A percentile compares a stretch with the other conserved stretches of the same genome.
Evolutionary conservation across 2,329 filamentous ascomycete species (phyloP).

Genomic region (Grosmannia penicillata): DNA sequence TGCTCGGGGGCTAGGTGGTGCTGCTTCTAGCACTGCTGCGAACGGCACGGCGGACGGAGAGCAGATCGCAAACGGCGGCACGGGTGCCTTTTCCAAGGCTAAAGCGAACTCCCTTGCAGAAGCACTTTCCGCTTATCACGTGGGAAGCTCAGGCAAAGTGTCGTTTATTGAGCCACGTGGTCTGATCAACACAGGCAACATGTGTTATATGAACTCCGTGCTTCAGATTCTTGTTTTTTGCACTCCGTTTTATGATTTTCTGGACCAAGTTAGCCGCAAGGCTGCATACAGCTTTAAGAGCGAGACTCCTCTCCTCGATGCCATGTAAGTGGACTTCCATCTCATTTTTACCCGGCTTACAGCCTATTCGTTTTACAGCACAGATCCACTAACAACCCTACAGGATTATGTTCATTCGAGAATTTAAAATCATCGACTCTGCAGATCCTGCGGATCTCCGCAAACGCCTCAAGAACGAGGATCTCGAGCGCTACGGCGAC

Average conservation of each 20-base stretch:
- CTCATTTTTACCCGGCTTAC: background rate
- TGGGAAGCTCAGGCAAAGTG: slow-evolving; percentile 49
- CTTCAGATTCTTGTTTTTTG: slow-evolving; percentile 93
- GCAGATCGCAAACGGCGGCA: slow-evolving; percentile 12
- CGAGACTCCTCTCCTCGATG: slow-evolving; percentile 83
- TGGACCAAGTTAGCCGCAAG: slow-evolving; percentile 73
- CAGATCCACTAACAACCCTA: background rate
- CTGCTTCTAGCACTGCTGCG: slow-evolving; percentile 9
- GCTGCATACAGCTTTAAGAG: slow-evolving; percentile 88
- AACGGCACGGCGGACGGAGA: slow-evolving; percentile 14
- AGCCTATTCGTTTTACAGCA: background rate
- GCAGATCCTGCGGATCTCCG: slow-evolving; percentile 59
- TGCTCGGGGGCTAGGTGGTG: slow-evolving; percentile 13
- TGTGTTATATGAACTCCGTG: slow-evolving; percentile 99
- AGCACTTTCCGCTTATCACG: slow-evolving; percentile 58
- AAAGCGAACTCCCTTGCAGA: slow-evolving; percentile 53
- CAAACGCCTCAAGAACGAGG: slow-evolving; percentile 60
- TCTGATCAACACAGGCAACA: slow-evolving; percentile 91
- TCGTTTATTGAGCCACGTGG: slow-evolving; percentile 84
- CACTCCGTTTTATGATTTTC: slow-evolving; percentile 83
- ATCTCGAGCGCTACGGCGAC: slow-evolving; percentile 82
- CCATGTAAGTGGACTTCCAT: slow-evolving; percentile 51
- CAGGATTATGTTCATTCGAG: slow-evolving; percentile 90
- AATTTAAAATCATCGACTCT: slow-evolving; percentile 78
- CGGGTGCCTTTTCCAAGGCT: slow-evolving; percentile 25